Evolutionary conservation across 495 filamentous ascomycete species (phyloP).

Genomic region (Aspergillus bertholletiae): DNA sequence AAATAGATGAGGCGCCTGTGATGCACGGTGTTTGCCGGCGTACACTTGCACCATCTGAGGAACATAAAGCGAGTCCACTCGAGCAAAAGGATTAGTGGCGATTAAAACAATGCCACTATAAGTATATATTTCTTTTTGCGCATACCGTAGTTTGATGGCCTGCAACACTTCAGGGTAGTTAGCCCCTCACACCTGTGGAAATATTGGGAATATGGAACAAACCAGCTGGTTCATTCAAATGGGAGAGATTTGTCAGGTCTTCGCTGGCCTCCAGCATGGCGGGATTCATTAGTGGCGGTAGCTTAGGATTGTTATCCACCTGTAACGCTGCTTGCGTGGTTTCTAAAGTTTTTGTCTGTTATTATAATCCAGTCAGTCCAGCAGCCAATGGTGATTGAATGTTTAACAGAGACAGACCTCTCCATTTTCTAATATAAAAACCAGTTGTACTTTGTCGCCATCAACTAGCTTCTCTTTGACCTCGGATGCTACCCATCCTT

Average conservation of each 20-base stretch:
- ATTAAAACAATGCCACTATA: slow-evolving; percentile 99
- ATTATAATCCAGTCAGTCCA: slow-evolving; percentile 23
- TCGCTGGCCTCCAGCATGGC: slow-evolving; percentile 98
- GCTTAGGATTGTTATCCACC: slow-evolving; percentile 61
- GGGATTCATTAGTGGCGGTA: slow-evolving; percentile 97
- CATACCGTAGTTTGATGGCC: slow-evolving; percentile 95
- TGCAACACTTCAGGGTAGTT: slow-evolving; percentile 70
- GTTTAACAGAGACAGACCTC: slow-evolving; percentile 60
- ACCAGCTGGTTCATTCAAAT: slow-evolving; percentile 98
- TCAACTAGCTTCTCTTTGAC: slow-evolving; percentile 81
- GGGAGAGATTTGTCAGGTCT: slow-evolving; percentile 94
- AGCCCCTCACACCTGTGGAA: slow-evolving; percentile 24
- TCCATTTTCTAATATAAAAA: slow-evolving; percentile 86
- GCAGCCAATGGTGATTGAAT: not conserved
- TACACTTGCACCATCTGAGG: slow-evolving; percentile 99
- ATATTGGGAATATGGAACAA: slow-evolving; percentile 26
- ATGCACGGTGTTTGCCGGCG: slow-evolving; percentile 92
- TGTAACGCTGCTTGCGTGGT: slow-evolving; percentile 78
- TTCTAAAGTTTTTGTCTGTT: slow-evolving; percentile 79
- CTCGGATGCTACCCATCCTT: slow-evolving; percentile 97
- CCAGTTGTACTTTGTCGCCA: slow-evolving; percentile 80
- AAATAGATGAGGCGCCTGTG: slow-evolving; percentile 96
- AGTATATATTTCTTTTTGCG: slow-evolving; percentile 99
- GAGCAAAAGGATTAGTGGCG: slow-evolving; percentile 96
- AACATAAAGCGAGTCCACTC: slow-evolving; percentile 97